These are phyloP conservation scores for Triglochin maritima DNA, from an alignment of 106 monocot species.

Conservation along the genomic window DNA sequence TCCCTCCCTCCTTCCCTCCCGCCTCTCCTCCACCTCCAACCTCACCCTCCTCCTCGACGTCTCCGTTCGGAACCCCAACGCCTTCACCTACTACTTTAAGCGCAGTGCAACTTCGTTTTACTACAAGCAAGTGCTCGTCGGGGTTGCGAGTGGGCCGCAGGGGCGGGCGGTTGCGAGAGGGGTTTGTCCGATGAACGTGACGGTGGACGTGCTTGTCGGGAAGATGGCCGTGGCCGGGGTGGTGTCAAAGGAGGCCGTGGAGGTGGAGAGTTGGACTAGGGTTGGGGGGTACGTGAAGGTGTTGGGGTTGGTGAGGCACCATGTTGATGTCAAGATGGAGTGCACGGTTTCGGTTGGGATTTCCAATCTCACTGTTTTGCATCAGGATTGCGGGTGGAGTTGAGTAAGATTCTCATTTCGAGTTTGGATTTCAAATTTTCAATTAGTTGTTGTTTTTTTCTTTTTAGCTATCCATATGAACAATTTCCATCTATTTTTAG, in stretches of 20 bases:
- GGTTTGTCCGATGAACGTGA: background rate
- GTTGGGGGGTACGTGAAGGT: conserved; percentile 2
- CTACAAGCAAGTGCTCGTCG: background rate
- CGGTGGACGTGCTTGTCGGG: background rate
- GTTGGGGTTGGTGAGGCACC: background rate
- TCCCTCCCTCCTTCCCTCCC: too few species aligned
- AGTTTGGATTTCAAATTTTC: too few species aligned
- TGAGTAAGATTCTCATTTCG: background rate
- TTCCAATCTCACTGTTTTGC: background rate
- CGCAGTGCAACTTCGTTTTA: background rate
- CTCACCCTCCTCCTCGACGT: background rate
- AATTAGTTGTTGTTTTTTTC: too few species aligned
- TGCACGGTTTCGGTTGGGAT: background rate
- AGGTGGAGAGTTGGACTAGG: background rate
- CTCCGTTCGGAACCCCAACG: conserved; percentile 1
- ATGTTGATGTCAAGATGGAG: conserved; percentile 1
- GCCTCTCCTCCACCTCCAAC: background rate
- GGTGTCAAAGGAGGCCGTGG: background rate
- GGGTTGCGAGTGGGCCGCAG: background rate
- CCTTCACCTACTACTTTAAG: background rate
- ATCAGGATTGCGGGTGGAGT: background rate
- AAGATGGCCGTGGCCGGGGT: background rate
- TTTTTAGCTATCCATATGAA: too few species aligned
- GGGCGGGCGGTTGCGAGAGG: background rate
- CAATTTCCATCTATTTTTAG: too few species aligned